Evolutionary conservation across 805 yeast species (phyloP), one percentile per base, ranked within the genome.

Genomic region (Scheffersomyces stipitis): DNA sequence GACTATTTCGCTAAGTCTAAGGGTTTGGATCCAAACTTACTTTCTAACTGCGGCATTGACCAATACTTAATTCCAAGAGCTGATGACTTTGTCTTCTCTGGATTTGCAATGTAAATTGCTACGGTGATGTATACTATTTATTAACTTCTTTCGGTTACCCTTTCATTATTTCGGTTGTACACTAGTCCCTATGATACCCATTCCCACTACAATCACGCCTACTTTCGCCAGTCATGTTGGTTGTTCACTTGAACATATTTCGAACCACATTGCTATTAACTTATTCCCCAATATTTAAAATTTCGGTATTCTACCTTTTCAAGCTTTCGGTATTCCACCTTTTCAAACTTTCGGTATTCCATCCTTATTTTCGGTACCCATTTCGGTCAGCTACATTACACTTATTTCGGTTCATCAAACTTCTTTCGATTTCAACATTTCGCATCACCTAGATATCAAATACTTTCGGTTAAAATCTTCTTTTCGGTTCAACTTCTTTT

Each of bases 61-160:
- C 53, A 54, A 16, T 54, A 54, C 36, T 48, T 61, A 28, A 38
- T 38, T 23, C 47, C 37, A 23, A 54, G 46, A 34, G 54, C 48
- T 20, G 62, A 58, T 2, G 64, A 55, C n/a, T 54, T 61, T 34
- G 66, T 58, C 39, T 54, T 58, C 26, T 44, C 43, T 48, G 50
- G 52, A 9, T 51, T 49, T 35, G 54, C 48, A 12, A 34, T 41
- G 20, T 49, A 35, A 35, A 8, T 15, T 24, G 26, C 15, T 27
- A n/a, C n/a, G n/a, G n/a, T n/a, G n/a, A 10, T 20, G 24, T 20
- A 10, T 7, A 7, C 9, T 20, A 20, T 20, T 20, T 20, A 20
- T 20, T 20, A 20, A 20, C 17, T 22, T 22, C 31, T 22, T 24
- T 30, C 16, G 17, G 26, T n/a, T 16, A 15, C n/a, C 26, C 15